Evolutionary conservation across 768 basidiomycete genomes (phyloP), one percentile per base, ranked within the genome.

Genomic region (Termitomyces eurrhizus): DNA sequence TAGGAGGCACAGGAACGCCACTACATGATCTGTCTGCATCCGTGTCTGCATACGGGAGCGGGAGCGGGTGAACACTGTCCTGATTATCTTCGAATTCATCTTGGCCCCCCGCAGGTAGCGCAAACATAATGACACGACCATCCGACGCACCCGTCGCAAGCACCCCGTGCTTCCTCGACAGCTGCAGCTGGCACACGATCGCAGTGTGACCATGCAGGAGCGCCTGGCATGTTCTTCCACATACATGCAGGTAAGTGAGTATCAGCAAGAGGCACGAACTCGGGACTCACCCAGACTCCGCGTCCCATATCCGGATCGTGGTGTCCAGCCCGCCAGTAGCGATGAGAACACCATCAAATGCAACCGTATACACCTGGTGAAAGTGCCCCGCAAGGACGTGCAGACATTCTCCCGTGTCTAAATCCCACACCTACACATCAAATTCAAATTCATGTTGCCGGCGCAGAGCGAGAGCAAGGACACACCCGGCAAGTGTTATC

Each of bases 301-400:
- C 89, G 64, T 90, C 86, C 96, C 96, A 98, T 0, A 98, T 83
- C 4, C 95, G 79, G 4, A 97, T 91, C 1, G 90, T 93, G n/a
- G 93, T 95, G 67, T 98, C 95, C 63, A 96, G 75, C n/a, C 89
- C 89, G 5, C 94, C 95, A 7, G 92, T 92, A 1, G 88, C 92
- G 53, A 95, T 82, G 13, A 85, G 78, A 18, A 85, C 74, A 0
- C 95, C 95, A 66, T 96, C 93, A 64, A 94, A 95, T 11, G 93
- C 92, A 44, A 97, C 90, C 0, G 88, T 85, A 69, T 98, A 98
- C 11, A 97, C 89, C 74, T 94, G 91, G 67, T 91, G 89, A 57
- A 85, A 84, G 71, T 98, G 95, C 0, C 95, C 95, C 11, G 78
- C 67, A 33, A 96, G 83, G 39, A 93, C 83, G 59, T 90, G 89